phyloP scores from a whole-genome alignment of 148 eudicot genomes.

The Beta vulgaris region DNA sequence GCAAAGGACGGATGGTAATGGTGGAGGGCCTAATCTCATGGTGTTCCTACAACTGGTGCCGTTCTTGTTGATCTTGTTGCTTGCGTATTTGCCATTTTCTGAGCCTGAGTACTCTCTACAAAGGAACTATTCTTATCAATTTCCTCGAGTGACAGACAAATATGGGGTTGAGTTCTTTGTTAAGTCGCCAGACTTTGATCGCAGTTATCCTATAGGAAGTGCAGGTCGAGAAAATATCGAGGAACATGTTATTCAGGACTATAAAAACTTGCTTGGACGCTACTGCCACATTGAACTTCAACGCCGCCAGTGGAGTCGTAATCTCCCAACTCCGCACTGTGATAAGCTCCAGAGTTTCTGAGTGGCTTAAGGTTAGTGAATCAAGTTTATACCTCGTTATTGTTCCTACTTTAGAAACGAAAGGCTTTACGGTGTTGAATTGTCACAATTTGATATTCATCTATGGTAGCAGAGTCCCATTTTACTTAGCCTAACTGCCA shows the following conservation, averaged over 20 bases:
- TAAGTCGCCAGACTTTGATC: conserved; percentile 72
- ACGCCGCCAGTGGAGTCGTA: conserved; percentile 94
- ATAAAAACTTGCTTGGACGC: conserved; percentile 79
- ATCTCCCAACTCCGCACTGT: conserved; percentile 85
- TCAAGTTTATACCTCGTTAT: background rate
- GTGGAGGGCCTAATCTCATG: conserved; percentile 62
- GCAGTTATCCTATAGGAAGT: conserved; percentile 65
- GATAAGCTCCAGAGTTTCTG: conserved; percentile 72
- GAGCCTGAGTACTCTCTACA: conserved; percentile 96
- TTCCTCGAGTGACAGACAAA: conserved; percentile 56
- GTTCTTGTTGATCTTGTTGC: conserved; percentile 70
- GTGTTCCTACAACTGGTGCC: conserved; percentile 73
- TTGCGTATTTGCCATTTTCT: conserved; percentile 81
- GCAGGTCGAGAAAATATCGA: conserved; percentile 63
- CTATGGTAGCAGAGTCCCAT: background rate
- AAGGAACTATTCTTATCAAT: conserved; percentile 70
- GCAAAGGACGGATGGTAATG: conserved; percentile 53
- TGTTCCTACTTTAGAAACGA: background rate
- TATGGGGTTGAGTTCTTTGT: conserved; percentile 76
- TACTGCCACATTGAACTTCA: conserved; percentile 93
- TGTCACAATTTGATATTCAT: too few species aligned
- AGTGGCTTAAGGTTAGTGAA: conserved; percentile 63
- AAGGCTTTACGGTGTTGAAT: background rate
- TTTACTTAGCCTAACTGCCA: background rate
- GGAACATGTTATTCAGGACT: conserved; percentile 68